phyloP scores from a whole-genome alignment of 2,329 filamentous ascomycete genomes.

The Meredithiella fracta region DNA sequence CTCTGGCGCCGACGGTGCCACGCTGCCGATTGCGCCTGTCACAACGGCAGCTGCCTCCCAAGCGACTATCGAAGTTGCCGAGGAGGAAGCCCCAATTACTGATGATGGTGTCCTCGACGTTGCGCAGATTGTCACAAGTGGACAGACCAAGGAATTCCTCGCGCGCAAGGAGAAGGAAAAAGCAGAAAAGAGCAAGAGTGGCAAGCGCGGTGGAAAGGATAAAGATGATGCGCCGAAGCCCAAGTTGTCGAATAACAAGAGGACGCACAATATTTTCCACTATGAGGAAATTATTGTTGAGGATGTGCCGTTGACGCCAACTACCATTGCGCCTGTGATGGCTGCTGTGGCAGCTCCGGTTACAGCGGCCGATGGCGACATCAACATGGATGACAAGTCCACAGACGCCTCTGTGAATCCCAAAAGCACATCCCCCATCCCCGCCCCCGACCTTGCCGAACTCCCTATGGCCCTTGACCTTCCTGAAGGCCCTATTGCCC shows the following conservation, averaged over 20 bases:
- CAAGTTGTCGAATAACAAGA: slow-evolving; percentile 56
- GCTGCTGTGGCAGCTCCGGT: neutral
- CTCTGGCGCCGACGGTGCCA: slow-evolving; percentile 19
- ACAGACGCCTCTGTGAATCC: slow-evolving; percentile 1
- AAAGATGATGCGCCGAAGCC: slow-evolving; percentile 41
- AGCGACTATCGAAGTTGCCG: slow-evolving; percentile 24
- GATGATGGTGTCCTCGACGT: slow-evolving; percentile 68
- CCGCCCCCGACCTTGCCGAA: slow-evolving; percentile 12
- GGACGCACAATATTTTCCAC: slow-evolving; percentile 51
- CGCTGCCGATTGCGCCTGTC: slow-evolving; percentile 17
- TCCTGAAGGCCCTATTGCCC: slow-evolving; percentile 27
- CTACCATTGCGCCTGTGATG: neutral
- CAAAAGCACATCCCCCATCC: slow-evolving; percentile 3
- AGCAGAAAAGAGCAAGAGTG: slow-evolving; percentile 43
- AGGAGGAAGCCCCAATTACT: slow-evolving; percentile 25
- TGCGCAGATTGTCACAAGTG: slow-evolving; percentile 67
- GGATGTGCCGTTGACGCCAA: slow-evolving; percentile 21
- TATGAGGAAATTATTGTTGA: slow-evolving; percentile 53
- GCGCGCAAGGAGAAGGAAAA: slow-evolving; percentile 73
- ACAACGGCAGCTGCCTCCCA: slow-evolving; percentile 18
- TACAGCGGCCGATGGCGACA: neutral
- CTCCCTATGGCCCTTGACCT: slow-evolving; percentile 15
- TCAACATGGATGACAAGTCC: slow-evolving; percentile 6
- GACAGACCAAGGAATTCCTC: slow-evolving; percentile 66
- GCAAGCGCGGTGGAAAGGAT: slow-evolving; percentile 44